Percentiles rank a stretch among this genome's conserved stretches.
phyloP scores from a whole-genome alignment of 164 flowering plant genomes.

The Aristolochia contorta region DNA sequence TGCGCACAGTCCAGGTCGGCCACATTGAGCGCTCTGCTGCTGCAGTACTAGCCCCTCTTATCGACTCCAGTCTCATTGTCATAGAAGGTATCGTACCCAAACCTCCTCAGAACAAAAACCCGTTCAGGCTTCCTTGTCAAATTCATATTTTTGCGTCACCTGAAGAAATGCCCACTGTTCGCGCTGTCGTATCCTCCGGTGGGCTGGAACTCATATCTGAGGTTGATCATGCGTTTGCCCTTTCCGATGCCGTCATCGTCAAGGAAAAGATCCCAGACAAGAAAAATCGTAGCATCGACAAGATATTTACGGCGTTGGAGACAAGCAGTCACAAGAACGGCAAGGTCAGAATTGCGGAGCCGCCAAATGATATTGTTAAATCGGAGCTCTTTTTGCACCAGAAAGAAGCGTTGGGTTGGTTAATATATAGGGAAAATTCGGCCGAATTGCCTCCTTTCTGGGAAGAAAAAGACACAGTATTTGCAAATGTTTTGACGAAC shows the following conservation, averaged over 20 bases:
- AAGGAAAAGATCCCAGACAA: conserved; percentile 30
- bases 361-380: conserved; percentile 48
- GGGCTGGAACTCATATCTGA: conserved; percentile 43
- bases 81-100: conserved; percentile 65
- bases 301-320: conserved; percentile 56
- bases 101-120: conserved; percentile 13
- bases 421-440: conserved; percentile 65
- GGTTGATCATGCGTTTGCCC: conserved; percentile 24
- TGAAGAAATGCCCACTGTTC: conserved; percentile 28
- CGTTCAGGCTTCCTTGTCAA: conserved; percentile 48
- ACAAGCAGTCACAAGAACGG: conserved; percentile 24
- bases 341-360: conserved; percentile 31
- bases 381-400: conserved; percentile 66
- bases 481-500: conserved; percentile 65
- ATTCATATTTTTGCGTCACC: conserved; percentile 51
- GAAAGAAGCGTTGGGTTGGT: conserved; percentile 80
- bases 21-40: conserved; percentile 52
- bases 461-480: conserved; percentile 57
- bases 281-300: conserved; percentile 38
- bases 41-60: conserved; percentile 49
- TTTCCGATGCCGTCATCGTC: conserved; percentile 53
- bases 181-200: conserved; percentile 16
- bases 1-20: conserved; percentile 52
- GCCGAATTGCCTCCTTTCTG: conserved; percentile 82
- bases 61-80: conserved; percentile 32